Conservation (phyloP, 2,329 filamentous ascomycete species). For the Aspergillus fumigatus region DNA sequence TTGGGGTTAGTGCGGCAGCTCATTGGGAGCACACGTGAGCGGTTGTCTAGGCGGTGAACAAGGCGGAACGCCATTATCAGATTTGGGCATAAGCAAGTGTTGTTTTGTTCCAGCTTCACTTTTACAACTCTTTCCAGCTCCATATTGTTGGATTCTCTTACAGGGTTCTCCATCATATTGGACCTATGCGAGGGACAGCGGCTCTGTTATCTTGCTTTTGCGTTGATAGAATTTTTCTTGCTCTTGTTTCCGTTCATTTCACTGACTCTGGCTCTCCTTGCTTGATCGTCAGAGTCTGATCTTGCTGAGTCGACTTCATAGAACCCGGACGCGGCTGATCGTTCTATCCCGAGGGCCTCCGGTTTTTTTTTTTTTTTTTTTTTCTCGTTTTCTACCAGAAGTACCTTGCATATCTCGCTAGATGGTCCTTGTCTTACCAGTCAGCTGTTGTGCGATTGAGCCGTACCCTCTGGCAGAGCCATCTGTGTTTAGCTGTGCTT, state of each 20-base stretch:
- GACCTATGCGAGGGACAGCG: neutral
- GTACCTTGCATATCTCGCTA: neutral
- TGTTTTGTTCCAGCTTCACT: neutral
- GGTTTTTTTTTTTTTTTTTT: too few relatives aligned
- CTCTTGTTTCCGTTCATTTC: neutral
- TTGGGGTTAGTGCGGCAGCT: neutral
- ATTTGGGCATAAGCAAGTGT: neutral
- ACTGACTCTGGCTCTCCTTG: neutral
- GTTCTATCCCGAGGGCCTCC: neutral
- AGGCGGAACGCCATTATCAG: slow-evolving; percentile 37
- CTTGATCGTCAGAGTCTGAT: neutral
- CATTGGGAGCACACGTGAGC: slow-evolving; percentile 10
- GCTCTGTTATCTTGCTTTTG: neutral
- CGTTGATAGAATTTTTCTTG: neutral
- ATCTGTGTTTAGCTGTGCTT: neutral
- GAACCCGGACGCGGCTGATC: neutral
- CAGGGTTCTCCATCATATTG: neutral
- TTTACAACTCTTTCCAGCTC: neutral
- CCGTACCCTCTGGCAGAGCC: neutral
- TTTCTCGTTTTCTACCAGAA: neutral
- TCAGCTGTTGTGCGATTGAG: neutral
- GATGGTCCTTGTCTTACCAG: neutral
- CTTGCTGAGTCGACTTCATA: neutral
- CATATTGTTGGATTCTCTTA: neutral
- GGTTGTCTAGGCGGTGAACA: slow-evolving; percentile 60